Base-by-base conservation (phyloP, 108 stramenopile species). In the Stephanodiscus triporus region DNA sequence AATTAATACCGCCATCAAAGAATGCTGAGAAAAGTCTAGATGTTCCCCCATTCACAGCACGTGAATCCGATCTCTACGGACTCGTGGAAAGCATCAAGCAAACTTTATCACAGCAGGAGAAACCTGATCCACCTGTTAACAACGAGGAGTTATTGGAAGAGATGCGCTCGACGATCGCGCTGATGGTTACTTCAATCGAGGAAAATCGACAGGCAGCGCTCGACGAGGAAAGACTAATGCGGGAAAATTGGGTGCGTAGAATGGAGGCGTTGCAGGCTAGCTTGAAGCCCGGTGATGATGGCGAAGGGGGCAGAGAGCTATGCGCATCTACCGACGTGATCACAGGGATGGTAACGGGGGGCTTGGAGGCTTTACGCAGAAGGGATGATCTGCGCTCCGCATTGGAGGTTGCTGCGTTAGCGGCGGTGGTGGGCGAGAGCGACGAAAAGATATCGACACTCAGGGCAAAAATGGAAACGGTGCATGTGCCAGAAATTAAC, bases 21-120 rank as follows among this genome's bases (percentile, higher is more conserved):
- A 6, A 20, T 17, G 48, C 34, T 19, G 50, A 19, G 32, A 53
- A 6, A 19, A 53, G 1, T 49, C 30, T 51, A 29, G 49, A 36
- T 38, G 16, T 36, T 40, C 55, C 77, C 27, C 29, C 9, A n/a
- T n/a, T n/a, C n/a, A 73, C 72, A 34, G 78, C 78, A 37, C 71
- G 71, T 19, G 72, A 79, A 79, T 79, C 66, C 2, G 72, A 79
- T 61, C 78, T 79, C 0, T 79, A 79, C 57, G 34, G 47, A 30
- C 65, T 66, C 4, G 60, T 79, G 7, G 67, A 62, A 37, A 13
- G 26, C 36, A 63, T 79, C 51, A 72, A 73, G 57, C 24, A 67
- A n/a, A 49, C 50, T 45, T 47, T 79, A 23, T 68, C 66, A 17
- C 43, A 51, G 23, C 45, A 63, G 17, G 70, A 71, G 17, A 23